Base-by-base conservation (phyloP, 2,329 filamentous ascomycete genomes). In the Aspergillus quadricinctus region DNA sequence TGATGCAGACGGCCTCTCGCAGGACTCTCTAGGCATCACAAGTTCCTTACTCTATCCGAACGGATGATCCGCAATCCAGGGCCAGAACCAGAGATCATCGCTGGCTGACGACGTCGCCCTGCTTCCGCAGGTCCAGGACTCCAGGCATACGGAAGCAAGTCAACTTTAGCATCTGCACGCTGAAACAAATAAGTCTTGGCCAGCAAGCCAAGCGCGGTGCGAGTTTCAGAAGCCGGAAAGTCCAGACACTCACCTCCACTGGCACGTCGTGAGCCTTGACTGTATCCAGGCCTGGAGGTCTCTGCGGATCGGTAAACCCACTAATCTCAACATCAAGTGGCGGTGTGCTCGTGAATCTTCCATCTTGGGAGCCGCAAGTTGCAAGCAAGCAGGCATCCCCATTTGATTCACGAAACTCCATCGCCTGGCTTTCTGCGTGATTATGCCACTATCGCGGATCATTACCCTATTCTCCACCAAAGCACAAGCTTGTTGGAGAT, bases 91-190 rank as follows among this genome's bases (percentile, higher is more conserved):
- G 31, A 7, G 54, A 56, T 56, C 54, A 31, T 21, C 45, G 37
- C 35, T 27, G 35, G 50, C 50, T 56, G 54, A 53, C 54, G 54
- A 56, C 37, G 50, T 49, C 9, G 43, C 14, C 29, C 31, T 49
- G 43, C 45, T 4, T 5, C 21, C 19, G 8, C 21, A 19, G n/a
- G 19, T 41, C 21, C 21, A 27, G 10, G 19, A 50, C 11, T 11
- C 17, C 31, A 11, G 37, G 9, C 14, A 11, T 11, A 10, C 8
- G 19, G 8, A 35, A 23, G 25, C 19, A 17, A 21, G 17, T n/a
- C 27, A 35, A 35, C 17, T 29, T 4, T 35, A 35, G 17, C 31
- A 6, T 35, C 31, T 35, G 31, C 31, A 35, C 31, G 31, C 31
- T 35, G 31, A 35, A 27, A 9, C 27, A 40, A 43, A 14, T 40